phyloP scores from a whole-genome alignment of 2,329 filamentous ascomycete species.

The Penicillium sp. region DNA sequence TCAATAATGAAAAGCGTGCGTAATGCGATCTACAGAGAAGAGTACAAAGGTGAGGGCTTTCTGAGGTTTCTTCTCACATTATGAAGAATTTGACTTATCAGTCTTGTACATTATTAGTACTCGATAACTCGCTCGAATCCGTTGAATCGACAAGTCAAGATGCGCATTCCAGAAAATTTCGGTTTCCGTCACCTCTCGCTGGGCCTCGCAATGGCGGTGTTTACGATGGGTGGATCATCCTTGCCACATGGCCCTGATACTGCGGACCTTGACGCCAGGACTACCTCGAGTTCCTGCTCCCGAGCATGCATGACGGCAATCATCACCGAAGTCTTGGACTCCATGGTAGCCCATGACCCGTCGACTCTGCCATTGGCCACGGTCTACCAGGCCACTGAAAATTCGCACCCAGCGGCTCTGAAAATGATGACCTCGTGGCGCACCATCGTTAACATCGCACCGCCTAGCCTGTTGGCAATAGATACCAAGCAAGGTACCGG shows the following conservation, averaged over 20 bases:
- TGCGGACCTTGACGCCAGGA: background rate
- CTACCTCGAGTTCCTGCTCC: background rate
- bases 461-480: slow-evolving; percentile 9
- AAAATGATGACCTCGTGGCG: slow-evolving; percentile 12
- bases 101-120: background rate
- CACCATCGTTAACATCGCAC: slow-evolving; percentile 2
- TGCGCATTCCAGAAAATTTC: background rate
- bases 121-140: background rate
- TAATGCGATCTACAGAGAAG: background rate
- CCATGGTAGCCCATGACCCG: slow-evolving; percentile 6
- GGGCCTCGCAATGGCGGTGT: background rate
- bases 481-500: slow-evolving; percentile 6
- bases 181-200: background rate
- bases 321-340: background rate
- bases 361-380: slow-evolving; percentile 5
- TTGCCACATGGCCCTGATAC: background rate
- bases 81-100: background rate
- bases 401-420: slow-evolving; percentile 8
- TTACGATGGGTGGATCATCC: background rate
- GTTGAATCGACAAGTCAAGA: background rate
- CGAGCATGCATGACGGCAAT: slow-evolving; percentile 4
- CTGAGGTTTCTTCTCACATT: background rate
- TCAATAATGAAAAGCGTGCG: background rate
- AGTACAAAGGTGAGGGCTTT: background rate
- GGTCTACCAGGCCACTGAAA: slow-evolving; percentile 9